Conservation (phyloP, 768 basidiomycete genomes). For the Calocybe indica region DNA sequence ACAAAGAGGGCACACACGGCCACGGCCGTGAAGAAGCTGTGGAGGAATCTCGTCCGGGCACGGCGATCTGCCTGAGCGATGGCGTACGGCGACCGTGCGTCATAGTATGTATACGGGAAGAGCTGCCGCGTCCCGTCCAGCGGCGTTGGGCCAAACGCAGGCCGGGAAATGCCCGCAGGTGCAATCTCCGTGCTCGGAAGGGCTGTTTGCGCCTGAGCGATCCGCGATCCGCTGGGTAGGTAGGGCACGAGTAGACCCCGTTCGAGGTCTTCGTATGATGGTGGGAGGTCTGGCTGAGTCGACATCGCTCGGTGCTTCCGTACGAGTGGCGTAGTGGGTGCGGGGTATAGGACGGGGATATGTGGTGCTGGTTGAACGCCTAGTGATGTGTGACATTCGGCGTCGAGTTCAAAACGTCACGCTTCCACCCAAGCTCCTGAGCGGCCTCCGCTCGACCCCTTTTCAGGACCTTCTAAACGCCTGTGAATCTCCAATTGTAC, state of each 20-base stretch:
- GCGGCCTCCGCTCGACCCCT: no score
- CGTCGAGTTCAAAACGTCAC: no score
- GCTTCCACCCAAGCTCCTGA: no score
- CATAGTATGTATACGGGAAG: slow-evolving; percentile 35
- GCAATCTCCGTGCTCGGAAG: background rate
- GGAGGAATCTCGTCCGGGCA: slow-evolving; percentile 32
- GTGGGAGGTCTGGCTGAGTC: background rate
- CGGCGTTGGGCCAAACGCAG: slow-evolving; percentile 32
- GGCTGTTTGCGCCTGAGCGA: background rate
- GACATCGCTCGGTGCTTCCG: no score
- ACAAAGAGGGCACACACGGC: no score
- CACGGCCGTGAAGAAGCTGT: no score
- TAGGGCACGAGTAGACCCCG: background rate
- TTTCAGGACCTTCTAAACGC: no score
- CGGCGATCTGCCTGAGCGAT: slow-evolving; percentile 25
- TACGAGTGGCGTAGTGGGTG: no score
- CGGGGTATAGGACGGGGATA: no score
- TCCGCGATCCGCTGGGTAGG: background rate
- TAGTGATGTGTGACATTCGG: no score
- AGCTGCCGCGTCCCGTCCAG: slow-evolving; percentile 23
- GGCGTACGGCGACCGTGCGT: slow-evolving; percentile 22
- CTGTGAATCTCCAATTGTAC: no score
- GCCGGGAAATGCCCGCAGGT: slow-evolving; percentile 4
- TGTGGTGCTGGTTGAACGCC: no score
- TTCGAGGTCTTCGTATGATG: background rate